A percentile compares a stretch with the other conserved stretches of the same genome.
phyloP scores from a whole-genome alignment of 139 green algal genomes.

The Tetraselmis striata region DNA sequence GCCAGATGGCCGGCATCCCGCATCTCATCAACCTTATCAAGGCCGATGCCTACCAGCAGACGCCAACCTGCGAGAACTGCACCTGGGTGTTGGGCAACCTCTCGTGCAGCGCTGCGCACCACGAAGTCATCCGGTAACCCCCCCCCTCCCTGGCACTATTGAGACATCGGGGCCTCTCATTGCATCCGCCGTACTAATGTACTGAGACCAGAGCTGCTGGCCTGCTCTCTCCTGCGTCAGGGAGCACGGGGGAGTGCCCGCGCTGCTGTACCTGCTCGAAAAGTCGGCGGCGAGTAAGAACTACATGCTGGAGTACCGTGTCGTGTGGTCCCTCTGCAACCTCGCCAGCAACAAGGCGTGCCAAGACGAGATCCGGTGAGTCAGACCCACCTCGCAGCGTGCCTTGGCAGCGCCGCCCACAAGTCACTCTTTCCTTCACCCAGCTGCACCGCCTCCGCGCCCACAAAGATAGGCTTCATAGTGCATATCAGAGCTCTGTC shows the following conservation, averaged over 20 bases:
- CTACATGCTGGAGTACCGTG: not conserved
- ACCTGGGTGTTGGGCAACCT: not conserved
- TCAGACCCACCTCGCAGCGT: too few species aligned
- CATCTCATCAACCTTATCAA: not conserved
- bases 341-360: not conserved
- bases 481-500: too few species aligned
- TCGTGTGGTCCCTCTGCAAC: not conserved
- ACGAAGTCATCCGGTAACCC: not conserved
- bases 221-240: too few species aligned
- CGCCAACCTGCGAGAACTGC: not conserved
- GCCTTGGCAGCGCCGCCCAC: too few species aligned
- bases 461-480: too few species aligned
- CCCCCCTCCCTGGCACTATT: too few species aligned
- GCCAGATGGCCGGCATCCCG: not conserved
- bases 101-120: not conserved
- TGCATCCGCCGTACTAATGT: too few species aligned
- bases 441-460: too few species aligned
- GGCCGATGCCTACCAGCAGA: not conserved
- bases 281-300: not conserved
- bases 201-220: too few species aligned
- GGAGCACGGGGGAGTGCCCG: not conserved
- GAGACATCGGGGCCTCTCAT: too few species aligned
- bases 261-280: not conserved
- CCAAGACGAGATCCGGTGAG: not conserved
- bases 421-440: too few species aligned